Base-by-base conservation (phyloP, 495 filamentous ascomycete species). In the Aspergillus saccharolyticus region DNA sequence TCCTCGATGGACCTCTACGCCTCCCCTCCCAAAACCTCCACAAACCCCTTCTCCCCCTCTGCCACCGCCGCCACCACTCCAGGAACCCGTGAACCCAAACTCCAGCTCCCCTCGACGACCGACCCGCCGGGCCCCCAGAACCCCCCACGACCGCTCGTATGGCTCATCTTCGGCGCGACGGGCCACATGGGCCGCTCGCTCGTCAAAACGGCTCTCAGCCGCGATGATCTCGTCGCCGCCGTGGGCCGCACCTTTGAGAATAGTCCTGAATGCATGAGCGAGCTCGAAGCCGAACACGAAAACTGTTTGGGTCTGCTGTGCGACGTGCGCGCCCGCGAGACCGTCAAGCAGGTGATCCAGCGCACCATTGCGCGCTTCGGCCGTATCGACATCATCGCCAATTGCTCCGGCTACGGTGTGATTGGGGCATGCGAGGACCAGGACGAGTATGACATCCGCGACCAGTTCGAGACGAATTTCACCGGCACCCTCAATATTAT, bases 401-500 rank as follows among this genome's bases (percentile, higher is more conserved):
- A 98, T 68, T 96, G 88, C 71, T 88, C 88, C 28, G 89, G 88
- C 33, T 95, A 94, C 74, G 94, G 93, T 50, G 90, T 98, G 33
- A 96, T 97, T 62, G 93, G 90, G 25, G 87, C 93, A 2, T 96
- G 91, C 73, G 94, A 98, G 73, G 94, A 97, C 74, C 94, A 97
- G 73, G 90, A 96, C 72, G 90, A 94, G 64, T 86, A 89, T 69
- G 93, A 97, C 62, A 86, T 98, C 59, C 87, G 90, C 58, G 94
- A 93, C 67, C 93, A 97, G 70, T 97, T 97, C 72, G 89, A 93
- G 73, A 97, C 91, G 28, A 98, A 98, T 69, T 95, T 96, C 75
- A 90, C 91, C 71, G 94, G 94, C 53, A 93, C 90, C 0, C 67
- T 97, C 58, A 87, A 97, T 68, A 97, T 98, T 63, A 87, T 97